phyloP scores from a whole-genome alignment of 2,329 filamentous ascomycete species.

The Aspergillus ustus region DNA sequence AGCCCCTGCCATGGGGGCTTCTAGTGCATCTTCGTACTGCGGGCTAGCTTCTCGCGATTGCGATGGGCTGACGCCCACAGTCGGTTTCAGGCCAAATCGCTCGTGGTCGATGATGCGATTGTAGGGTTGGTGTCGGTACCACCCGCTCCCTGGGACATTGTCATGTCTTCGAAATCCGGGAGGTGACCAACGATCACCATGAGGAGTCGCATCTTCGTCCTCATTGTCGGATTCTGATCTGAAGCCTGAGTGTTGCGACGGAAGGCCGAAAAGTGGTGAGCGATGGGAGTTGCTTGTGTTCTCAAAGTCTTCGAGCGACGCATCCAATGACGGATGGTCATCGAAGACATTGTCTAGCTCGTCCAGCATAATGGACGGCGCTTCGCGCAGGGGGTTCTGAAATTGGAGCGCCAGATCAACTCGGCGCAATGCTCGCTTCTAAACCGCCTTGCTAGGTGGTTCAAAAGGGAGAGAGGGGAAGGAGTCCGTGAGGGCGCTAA shows the following conservation, averaged over 20 bases:
- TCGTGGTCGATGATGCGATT: constrained; percentile 42
- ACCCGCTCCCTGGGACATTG: constrained; percentile 60
- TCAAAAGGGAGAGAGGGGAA: constrained; percentile 16
- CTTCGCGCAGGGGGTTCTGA: constrained; percentile 30
- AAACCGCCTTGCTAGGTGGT: constrained; percentile 17
- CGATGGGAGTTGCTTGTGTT: constrained; percentile 51
- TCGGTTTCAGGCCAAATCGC: constrained; percentile 48
- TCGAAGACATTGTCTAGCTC: constrained; percentile 57
- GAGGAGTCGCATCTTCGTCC: constrained; percentile 39
- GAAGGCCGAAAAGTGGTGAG: constrained; percentile 59
- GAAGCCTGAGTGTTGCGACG: constrained; percentile 68
- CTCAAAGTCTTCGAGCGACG: constrained; percentile 67
- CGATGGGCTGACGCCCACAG: constrained; percentile 50
- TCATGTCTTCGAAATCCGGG: constrained; percentile 62
- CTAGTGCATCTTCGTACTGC: constrained; percentile 62
- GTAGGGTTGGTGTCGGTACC: constrained; percentile 58
- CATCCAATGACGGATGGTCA: constrained; percentile 64
- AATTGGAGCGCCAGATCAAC: constrained; percentile 30
- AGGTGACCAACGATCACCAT: constrained; percentile 64
- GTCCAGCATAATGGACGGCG: constrained; percentile 49
- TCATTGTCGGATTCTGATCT: constrained; percentile 57
- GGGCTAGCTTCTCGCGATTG: constrained; percentile 63
- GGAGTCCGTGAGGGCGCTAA: constrained; percentile 28
- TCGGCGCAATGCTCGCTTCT: constrained; percentile 13
- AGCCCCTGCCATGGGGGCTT: constrained; percentile 42